phyloP scores from a whole-genome alignment of 179 eudicot genomes.

The Camellia oleifera region DNA sequence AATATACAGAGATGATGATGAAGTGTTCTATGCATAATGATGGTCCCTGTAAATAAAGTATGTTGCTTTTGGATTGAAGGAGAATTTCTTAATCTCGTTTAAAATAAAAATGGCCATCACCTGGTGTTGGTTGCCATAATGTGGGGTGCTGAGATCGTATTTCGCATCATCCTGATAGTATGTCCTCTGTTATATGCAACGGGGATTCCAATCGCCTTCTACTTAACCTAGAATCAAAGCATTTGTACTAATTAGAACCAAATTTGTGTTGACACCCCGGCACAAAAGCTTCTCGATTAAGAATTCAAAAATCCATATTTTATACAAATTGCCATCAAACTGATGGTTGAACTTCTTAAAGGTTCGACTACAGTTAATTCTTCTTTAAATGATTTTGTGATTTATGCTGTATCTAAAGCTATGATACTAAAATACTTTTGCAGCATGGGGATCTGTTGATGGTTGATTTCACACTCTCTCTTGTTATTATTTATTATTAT shows the following conservation, averaged over 20 bases:
- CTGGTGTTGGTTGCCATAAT: too few species aligned
- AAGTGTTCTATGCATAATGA: too few species aligned
- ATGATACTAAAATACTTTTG: background rate
- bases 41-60: too few species aligned
- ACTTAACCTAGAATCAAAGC: background rate
- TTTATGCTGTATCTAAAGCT: background rate
- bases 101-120: too few species aligned
- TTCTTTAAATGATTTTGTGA: too few species aligned
- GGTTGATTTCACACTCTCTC: background rate
- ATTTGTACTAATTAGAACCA: background rate
- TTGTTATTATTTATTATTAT: background rate
- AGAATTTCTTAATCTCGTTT: too few species aligned
- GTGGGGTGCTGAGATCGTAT: too few species aligned
- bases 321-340: background rate
- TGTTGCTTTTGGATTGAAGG: too few species aligned
- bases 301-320: too few species aligned
- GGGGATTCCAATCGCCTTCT: background rate
- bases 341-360: background rate
- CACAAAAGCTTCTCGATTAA: background rate
- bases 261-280: background rate
- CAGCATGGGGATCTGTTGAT: background rate
- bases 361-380: background rate
- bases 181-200: background rate
- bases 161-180: background rate
- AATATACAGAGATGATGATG: too few species aligned